These are phyloP conservation scores for Ophioceras dolichostomum DNA, from an alignment of 2,329 filamentous ascomycete species.

Conservation along the genomic window DNA sequence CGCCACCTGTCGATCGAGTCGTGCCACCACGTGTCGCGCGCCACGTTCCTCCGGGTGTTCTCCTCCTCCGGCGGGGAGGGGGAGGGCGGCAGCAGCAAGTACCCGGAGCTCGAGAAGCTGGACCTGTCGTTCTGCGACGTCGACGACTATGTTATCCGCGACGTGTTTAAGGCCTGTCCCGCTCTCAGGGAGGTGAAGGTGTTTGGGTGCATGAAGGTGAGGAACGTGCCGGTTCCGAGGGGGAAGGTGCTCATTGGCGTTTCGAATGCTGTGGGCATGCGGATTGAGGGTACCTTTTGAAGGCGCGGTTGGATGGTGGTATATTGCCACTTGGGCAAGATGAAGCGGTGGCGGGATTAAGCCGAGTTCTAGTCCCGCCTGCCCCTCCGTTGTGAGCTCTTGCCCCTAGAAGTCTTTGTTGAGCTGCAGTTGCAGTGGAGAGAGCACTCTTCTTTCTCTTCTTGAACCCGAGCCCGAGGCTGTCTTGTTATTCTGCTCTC, in stretches of 20 bases:
- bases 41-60: constrained; percentile 67
- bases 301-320: too few species aligned
- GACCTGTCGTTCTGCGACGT: constrained; percentile 68
- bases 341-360: too few species aligned
- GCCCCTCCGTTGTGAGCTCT: too few species aligned
- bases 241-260: constrained; percentile 45
- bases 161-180: constrained; percentile 50
- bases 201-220: constrained; percentile 54
- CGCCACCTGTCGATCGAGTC: constrained; percentile 65
- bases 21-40: constrained; percentile 66
- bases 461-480: too few species aligned
- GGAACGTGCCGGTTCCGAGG: constrained; percentile 36
- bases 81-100: constrained; percentile 42
- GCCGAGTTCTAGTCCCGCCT: too few species aligned
- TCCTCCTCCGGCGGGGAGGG: too few species aligned
- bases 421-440: too few species aligned
- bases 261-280: constrained; percentile 46
- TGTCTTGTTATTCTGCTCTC: too few species aligned
- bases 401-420: too few species aligned
- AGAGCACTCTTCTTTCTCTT: too few species aligned
- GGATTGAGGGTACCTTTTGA: constrained; percentile 34
- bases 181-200: constrained; percentile 46
- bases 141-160: constrained; percentile 50
- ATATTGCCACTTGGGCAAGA: too few species aligned
- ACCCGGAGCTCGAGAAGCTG: constrained; percentile 56